Conservation (phyloP, 805 yeast species). For the Isabelozyma pseudorhagii region DNA sequence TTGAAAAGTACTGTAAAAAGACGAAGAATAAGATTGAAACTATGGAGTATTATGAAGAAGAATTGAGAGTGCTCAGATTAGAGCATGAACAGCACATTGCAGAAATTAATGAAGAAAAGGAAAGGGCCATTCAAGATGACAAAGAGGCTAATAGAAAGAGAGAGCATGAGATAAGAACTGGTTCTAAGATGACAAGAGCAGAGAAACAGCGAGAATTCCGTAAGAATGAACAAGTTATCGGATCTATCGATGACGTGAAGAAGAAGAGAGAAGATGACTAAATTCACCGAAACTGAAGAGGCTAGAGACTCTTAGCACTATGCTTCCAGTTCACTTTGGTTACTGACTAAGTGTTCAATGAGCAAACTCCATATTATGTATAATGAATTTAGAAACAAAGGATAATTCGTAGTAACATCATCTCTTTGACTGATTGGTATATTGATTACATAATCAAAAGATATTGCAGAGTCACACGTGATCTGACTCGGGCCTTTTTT, state of each 20-base stretch:
- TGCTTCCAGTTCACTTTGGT: too few species aligned
- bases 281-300: neutral
- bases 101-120: constrained; percentile 61
- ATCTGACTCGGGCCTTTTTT: neutral
- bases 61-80: constrained; percentile 52
- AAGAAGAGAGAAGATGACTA: constrained; percentile 8
- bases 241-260: constrained; percentile 39
- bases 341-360: neutral
- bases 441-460: too few species aligned
- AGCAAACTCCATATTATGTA: neutral
- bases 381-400: neutral
- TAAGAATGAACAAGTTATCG: constrained; percentile 69
- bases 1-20: constrained; percentile 51
- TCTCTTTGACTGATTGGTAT: too few species aligned
- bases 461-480: neutral
- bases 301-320: neutral
- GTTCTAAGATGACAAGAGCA: constrained; percentile 41
- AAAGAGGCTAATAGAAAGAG: constrained; percentile 45
- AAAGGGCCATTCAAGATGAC: constrained; percentile 74
- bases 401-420: too few species aligned
- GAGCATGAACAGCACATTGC: constrained; percentile 68
- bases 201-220: constrained; percentile 56
- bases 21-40: constrained; percentile 12
- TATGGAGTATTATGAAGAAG: constrained; percentile 63
- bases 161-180: constrained; percentile 46